A percentile compares a stretch with the other conserved stretches of the same genome.
Conservation (phyloP, 345 rosid species). For the Sonneratia caseolaris region DNA sequence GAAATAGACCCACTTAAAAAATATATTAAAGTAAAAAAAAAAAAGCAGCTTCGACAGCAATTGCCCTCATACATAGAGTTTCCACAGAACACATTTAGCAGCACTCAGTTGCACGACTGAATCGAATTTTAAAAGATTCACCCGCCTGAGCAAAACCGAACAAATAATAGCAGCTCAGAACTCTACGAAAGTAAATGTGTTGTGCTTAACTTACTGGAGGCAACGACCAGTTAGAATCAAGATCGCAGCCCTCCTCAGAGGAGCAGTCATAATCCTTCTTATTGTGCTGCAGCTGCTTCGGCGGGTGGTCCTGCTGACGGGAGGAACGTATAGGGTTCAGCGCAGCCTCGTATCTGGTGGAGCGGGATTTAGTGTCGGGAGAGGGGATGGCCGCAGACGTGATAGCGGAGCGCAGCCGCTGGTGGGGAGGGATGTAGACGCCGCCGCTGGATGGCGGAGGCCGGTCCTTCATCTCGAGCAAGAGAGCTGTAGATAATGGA, state of each 20-base stretch:
- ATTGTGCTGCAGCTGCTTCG: conserved; percentile 9
- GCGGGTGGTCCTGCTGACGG: conserved; percentile 10
- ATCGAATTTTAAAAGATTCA: too few species aligned
- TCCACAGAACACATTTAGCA: not conserved
- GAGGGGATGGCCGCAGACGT: conserved; percentile 16
- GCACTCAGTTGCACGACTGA: not conserved
- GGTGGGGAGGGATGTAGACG: conserved; percentile 76
- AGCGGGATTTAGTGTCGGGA: conserved; percentile 13
- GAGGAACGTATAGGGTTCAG: conserved; percentile 18
- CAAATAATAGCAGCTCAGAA: not conserved
- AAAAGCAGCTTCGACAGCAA: not conserved
- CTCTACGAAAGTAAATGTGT: not conserved
- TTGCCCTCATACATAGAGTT: not conserved
- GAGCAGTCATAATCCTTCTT: conserved; percentile 11
- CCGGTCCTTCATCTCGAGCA: conserved; percentile 55
- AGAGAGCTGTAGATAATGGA: conserved; percentile 13
- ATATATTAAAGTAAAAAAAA: not conserved
- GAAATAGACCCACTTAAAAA: too few species aligned
- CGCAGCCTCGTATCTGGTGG: conserved; percentile 10
- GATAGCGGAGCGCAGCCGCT: conserved; percentile 45
- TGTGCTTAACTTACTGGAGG: conserved; percentile 20
- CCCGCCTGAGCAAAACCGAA: too few species aligned
- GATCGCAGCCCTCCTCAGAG: conserved; percentile 35
- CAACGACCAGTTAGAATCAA: conserved; percentile 17
- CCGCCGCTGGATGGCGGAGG: conserved; percentile 43